Conservation (phyloP, 2,329 filamentous ascomycete genomes). For the Hypoxylon sp. region DNA sequence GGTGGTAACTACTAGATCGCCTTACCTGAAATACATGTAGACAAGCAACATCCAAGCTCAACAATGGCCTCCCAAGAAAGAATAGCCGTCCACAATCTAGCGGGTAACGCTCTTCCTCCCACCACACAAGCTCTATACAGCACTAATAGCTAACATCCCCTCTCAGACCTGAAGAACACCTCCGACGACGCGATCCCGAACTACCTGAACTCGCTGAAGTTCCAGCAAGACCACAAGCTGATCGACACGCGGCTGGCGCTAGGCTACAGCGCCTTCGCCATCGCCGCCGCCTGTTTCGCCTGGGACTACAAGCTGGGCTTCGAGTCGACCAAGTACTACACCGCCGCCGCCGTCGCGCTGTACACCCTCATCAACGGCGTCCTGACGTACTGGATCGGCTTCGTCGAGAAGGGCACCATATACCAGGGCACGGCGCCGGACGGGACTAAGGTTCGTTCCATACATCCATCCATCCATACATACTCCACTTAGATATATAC, state of each 20-base stretch:
- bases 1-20: too few species aligned
- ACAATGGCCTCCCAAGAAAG: conserved; percentile 60
- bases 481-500: too few species aligned
- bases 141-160: conserved; percentile 24
- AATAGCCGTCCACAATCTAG: conserved; percentile 72
- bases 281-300: conserved; percentile 84
- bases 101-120: conserved; percentile 55
- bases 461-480: too few species aligned
- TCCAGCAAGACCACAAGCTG: conserved; percentile 81
- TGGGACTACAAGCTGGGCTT: conserved; percentile 94
- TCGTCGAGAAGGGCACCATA: conserved; percentile 81
- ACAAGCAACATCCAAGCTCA: conserved; percentile 4
- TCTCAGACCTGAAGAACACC: conserved; percentile 90
- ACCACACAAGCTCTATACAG: conserved; percentile 8
- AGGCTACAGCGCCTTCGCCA: conserved; percentile 81
- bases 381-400: conserved; percentile 84
- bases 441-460: conserved; percentile 54
- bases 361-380: conserved; percentile 83
- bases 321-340: conserved; percentile 83
- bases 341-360: conserved; percentile 76
- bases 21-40: too few species aligned
- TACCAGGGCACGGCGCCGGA: conserved; percentile 76
- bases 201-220: conserved; percentile 89
- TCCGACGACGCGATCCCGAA: conserved; percentile 93
- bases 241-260: conserved; percentile 84